These are phyloP conservation scores for Aspergillus niger DNA, from an alignment of 2,329 filamentous ascomycete genomes.

Conservation along the genomic window DNA sequence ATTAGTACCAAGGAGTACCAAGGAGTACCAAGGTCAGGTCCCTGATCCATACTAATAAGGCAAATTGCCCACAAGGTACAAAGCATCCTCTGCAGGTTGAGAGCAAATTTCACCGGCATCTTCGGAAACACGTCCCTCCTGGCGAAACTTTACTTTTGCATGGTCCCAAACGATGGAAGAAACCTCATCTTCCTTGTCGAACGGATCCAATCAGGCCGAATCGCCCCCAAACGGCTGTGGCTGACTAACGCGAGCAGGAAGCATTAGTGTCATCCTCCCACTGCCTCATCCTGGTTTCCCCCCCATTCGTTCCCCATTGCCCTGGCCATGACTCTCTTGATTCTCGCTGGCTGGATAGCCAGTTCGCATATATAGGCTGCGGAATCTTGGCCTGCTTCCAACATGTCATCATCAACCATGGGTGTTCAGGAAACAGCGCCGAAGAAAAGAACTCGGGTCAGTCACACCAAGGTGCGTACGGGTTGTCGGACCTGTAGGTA, in stretches of 20 bases:
- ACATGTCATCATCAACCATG: background rate
- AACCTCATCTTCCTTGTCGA: background rate
- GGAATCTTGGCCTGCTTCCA: background rate
- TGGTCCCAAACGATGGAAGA: background rate
- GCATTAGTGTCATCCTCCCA: background rate
- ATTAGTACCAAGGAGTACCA: background rate
- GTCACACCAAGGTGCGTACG: constrained; percentile 5
- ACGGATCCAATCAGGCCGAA: background rate
- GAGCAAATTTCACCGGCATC: background rate
- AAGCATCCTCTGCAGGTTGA: background rate
- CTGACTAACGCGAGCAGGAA: constrained; percentile 1
- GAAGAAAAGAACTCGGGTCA: background rate
- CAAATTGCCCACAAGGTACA: no score
- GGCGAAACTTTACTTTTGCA: no score
- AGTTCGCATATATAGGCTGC: background rate
- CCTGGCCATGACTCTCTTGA: background rate
- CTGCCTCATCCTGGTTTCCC: background rate
- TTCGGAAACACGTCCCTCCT: background rate
- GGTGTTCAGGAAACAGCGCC: background rate
- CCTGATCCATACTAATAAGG: no score
- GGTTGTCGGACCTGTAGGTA: constrained; percentile 7
- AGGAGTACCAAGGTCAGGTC: no score
- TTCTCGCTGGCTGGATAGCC: background rate
- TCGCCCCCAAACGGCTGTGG: background rate
- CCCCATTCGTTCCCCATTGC: background rate